Evolutionary conservation across 768 basidiomycete species (phyloP), one percentile per base, ranked within the genome.

Genomic region (Leccinum uliginosum): DNA sequence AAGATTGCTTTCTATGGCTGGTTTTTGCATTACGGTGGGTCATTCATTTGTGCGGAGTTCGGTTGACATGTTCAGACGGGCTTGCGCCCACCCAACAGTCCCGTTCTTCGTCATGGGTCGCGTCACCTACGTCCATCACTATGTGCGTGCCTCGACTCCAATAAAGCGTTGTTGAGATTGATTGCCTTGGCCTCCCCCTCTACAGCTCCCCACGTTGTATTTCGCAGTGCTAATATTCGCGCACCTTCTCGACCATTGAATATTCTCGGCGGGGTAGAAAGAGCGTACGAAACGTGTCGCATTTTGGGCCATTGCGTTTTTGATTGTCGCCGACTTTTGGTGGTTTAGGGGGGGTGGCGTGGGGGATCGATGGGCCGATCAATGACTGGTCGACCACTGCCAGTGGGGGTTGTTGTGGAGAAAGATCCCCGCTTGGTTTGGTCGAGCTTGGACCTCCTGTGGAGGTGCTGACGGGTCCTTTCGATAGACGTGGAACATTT

Each of bases 71-170:
- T 17, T 55, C 35, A 53, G 27, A 63, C 38, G 30, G 48, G 38
- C 34, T 7, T 12, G 10, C 3, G 17, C 35, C 17, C 5, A 3
- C 17, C 51, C 21, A 61, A 9, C 63, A 97, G 95, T 88, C 23
- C 96, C 96, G 2, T 98, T 98, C 86, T 75, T 98, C 62, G 86
- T 98, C 75, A 99, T 99, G 96, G 95, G 92, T 19, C 91, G 94
- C 57, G 91, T 94, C 3, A 97, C 94, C 29, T 98, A 98, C 65
- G 75, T 98, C 29, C 96, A 98, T 72, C 94, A 97, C 77, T 98
- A 96, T 69, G 92, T 95, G 63, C 61, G 90, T 82, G 24, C 12
- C 6, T 44, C 11, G 1, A 1, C 30, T 6, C 4, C 15, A 8
- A 32, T 50, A 14, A 3, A 27, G 9, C 17, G 5, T 32, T 4